Evolutionary conservation across 208 protist species (phyloP).

Genomic region (Trypanosoma rangeli): DNA sequence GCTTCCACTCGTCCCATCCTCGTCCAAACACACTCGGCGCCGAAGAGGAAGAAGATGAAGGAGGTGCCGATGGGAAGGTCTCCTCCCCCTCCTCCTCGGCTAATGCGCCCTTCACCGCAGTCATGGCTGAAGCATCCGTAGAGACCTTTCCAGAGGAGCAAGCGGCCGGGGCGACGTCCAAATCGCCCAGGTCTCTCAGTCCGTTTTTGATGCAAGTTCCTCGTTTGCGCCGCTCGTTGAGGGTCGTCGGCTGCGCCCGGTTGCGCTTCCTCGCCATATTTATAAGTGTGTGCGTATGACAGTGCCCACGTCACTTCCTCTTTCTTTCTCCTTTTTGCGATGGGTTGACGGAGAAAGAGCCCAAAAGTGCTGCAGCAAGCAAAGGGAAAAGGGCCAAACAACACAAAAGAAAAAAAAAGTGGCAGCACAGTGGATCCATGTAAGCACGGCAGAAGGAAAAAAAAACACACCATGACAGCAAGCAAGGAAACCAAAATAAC

Average conservation of each 20-base stretch:
- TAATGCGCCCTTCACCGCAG: neutral
- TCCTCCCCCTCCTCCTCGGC: neutral
- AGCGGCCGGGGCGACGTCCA: constrained; percentile 39
- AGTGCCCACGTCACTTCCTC: constrained; percentile 1
- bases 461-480: too few species aligned
- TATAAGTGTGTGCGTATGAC: neutral
- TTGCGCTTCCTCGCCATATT: constrained; percentile 16
- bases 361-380: neutral
- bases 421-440: neutral
- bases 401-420: neutral
- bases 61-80: neutral
- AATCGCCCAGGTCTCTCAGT: constrained; percentile 60
- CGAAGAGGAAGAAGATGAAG: constrained; percentile 1
- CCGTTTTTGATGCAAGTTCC: constrained; percentile 74
- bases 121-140: neutral
- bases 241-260: neutral
- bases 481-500: too few species aligned
- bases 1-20: constrained; percentile 65
- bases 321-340: too few species aligned
- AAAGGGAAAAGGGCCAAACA: neutral
- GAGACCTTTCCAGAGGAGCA: neutral
- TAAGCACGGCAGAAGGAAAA: neutral
- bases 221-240: constrained; percentile 38
- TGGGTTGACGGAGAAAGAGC: neutral
- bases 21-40: constrained; percentile 55